Evolutionary conservation across 441 rosid species (phyloP).

Genomic region (Sinapis alba): DNA sequence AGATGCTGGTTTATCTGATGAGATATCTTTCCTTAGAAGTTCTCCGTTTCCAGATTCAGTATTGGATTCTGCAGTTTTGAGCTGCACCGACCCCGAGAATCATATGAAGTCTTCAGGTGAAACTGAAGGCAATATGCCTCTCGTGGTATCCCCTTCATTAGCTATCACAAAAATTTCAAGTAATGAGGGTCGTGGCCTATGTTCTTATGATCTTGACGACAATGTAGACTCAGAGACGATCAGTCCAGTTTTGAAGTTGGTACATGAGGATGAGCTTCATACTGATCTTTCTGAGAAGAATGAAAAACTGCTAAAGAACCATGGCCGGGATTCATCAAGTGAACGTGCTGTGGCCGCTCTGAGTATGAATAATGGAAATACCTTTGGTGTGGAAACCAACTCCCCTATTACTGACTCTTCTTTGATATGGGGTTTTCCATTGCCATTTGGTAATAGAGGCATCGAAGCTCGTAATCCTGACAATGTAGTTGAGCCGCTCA

Average conservation of each 20-base stretch:
- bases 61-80: constrained; percentile 25
- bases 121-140: constrained; percentile 37
- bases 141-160: constrained; percentile 35
- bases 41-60: constrained; percentile 31
- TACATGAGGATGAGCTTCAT: constrained; percentile 28
- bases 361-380: constrained; percentile 45
- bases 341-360: constrained; percentile 33
- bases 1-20: constrained; percentile 29
- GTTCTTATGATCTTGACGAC: constrained; percentile 38
- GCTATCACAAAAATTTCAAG: constrained; percentile 33
- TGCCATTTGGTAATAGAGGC: constrained; percentile 38
- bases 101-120: constrained; percentile 29
- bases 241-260: constrained; percentile 34
- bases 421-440: constrained; percentile 34
- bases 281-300: constrained; percentile 28
- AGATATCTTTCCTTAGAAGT: constrained; percentile 25
- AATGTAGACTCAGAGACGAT: constrained; percentile 23
- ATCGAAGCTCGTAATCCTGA: constrained; percentile 37
- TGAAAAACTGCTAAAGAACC: constrained; percentile 30
- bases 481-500: constrained; percentile 40
- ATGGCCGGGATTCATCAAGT: constrained; percentile 27
- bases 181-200: constrained; percentile 27
- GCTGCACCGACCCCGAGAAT: constrained; percentile 30
- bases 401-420: constrained; percentile 41
- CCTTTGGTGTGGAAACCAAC: constrained; percentile 37